Conservation (phyloP, 2,329 filamentous ascomycete species). For the Tricladium varicosporioides region DNA sequence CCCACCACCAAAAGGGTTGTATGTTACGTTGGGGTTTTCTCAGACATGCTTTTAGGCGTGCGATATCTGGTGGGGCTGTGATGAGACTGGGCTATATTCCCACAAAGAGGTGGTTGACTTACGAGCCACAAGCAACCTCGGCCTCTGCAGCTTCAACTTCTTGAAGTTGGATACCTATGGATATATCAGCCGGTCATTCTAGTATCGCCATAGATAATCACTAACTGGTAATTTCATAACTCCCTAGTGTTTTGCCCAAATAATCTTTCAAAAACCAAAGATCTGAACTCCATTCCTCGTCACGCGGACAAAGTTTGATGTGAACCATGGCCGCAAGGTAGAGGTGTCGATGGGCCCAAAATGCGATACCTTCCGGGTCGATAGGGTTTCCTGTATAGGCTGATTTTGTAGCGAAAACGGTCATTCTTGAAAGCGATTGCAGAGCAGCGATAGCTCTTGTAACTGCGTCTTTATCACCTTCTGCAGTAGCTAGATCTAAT, state of each 20-base stretch:
- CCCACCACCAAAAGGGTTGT: no score
- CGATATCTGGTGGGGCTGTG: no score
- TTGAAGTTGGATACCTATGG: no score
- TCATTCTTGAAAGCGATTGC: conserved; percentile 9
- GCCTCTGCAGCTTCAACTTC: no score
- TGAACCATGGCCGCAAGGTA: conserved; percentile 8
- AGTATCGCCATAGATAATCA: neutral
- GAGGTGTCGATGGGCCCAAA: conserved; percentile 14
- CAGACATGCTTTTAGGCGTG: no score
- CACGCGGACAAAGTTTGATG: conserved; percentile 13
- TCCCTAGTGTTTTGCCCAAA: conserved; percentile 13
- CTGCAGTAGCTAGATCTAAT: conserved; percentile 3
- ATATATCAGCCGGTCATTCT: neutral
- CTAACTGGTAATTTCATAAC: conserved; percentile 13
- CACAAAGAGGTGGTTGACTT: no score
- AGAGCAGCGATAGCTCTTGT: conserved; percentile 4
- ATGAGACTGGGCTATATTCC: no score
- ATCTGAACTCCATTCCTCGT: conserved; percentile 11
- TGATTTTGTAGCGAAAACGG: conserved; percentile 3
- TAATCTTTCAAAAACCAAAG: conserved; percentile 15
- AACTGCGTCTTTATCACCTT: neutral
- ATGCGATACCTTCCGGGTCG: conserved; percentile 12
- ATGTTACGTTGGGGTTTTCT: no score
- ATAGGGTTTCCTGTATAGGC: conserved; percentile 8
- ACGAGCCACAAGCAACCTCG: no score